Evolutionary conservation across 2,329 filamentous ascomycete species (phyloP).

Genomic region (Colletotrichum liaoningense): DNA sequence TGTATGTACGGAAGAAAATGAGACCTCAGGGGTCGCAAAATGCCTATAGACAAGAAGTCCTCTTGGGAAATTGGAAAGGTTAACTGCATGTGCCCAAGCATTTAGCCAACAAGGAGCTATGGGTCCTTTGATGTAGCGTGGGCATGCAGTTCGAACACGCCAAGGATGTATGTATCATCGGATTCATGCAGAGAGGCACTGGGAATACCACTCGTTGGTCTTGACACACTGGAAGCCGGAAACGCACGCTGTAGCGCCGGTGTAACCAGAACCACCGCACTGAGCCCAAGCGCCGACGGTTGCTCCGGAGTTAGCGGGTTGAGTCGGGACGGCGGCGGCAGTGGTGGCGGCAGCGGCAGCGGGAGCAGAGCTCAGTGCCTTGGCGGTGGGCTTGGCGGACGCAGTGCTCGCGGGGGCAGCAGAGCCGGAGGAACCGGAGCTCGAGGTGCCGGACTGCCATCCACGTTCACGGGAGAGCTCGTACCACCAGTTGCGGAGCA

Average conservation of each 20-base stretch:
- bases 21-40: conserved; percentile 14
- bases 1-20: conserved; percentile 17
- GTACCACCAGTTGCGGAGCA: conserved; percentile 60
- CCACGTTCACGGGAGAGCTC: conserved; percentile 44
- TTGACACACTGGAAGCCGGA: conserved; percentile 40
- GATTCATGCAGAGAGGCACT: conserved; percentile 36
- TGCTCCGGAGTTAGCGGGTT: conserved; percentile 16
- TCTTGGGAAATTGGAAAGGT: background rate
- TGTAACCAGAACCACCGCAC: conserved; percentile 42
- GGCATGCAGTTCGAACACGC: background rate
- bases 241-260: conserved; percentile 41
- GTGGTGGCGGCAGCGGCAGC: background rate
- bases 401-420: background rate
- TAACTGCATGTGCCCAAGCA: background rate
- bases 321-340: background rate
- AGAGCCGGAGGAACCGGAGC: conserved; percentile 1
- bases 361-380: background rate
- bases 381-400: background rate
- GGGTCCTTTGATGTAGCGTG: background rate
- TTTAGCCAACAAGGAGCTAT: too few species aligned
- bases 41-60: conserved; percentile 19
- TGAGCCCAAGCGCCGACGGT: conserved; percentile 38
- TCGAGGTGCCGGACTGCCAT: conserved; percentile 39
- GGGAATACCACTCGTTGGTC: conserved; percentile 44
- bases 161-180: background rate